These are phyloP conservation scores for Glycyrrhiza uralensis DNA, from an alignment of 306 rosid species.

Conservation along the genomic window DNA sequence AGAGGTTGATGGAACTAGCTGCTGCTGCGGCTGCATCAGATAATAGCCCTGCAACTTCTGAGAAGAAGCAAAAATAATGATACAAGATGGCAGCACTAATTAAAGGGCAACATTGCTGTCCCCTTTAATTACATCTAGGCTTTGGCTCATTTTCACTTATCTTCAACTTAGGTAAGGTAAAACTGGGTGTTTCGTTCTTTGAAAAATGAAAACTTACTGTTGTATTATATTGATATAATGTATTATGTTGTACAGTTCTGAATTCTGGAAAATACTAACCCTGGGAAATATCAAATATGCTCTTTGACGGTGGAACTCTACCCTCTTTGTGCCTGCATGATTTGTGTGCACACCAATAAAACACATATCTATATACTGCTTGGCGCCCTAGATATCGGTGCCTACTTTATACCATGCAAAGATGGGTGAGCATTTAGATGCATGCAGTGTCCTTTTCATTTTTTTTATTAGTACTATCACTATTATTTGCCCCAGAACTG, in stretches of 20 bases:
- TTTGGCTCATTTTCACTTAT: neutral
- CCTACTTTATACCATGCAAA: neutral
- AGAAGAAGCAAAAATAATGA: slow-evolving; percentile 37
- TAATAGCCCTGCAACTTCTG: slow-evolving; percentile 34
- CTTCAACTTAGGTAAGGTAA: slow-evolving; percentile 28
- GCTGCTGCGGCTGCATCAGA: slow-evolving; percentile 32
- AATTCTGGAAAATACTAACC: slow-evolving; percentile 24
- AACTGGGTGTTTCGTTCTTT: slow-evolving; percentile 17
- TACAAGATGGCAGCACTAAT: slow-evolving; percentile 1
- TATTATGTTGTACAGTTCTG: slow-evolving; percentile 44
- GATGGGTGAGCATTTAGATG: neutral
- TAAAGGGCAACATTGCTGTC: slow-evolving; percentile 1
- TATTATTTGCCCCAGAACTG: neutral
- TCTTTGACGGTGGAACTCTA: neutral
- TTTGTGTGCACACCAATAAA: neutral
- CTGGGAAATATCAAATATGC: slow-evolving; percentile 20
- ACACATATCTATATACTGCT: neutral
- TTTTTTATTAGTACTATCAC: too few species aligned
- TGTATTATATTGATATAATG: slow-evolving; percentile 27
- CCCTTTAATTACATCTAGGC: slow-evolving; percentile 22
- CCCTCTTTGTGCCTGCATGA: neutral
- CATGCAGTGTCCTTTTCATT: neutral
- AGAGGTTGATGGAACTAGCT: slow-evolving; percentile 47
- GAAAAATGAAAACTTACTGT: neutral
- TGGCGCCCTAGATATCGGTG: neutral